Conservation (phyloP, 768 basidiomycete genomes). For the Omphalotus guepiniiformis region DNA sequence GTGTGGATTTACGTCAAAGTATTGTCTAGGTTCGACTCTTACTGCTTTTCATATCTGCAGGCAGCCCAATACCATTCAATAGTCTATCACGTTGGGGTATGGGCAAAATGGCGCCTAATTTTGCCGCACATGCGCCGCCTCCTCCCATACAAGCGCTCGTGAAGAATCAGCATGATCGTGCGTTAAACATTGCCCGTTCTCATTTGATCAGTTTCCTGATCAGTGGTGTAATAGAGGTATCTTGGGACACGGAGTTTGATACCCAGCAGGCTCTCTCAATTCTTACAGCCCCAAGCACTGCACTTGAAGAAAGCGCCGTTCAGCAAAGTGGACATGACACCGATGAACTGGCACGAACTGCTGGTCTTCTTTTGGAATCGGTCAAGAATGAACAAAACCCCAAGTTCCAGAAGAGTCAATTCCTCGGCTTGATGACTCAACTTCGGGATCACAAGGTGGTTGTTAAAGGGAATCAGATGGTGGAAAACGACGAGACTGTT, state of each 20-base stretch:
- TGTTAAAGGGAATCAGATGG: conserved; percentile 77
- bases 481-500: conserved; percentile 42
- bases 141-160: conserved; percentile 13
- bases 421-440: conserved; percentile 83
- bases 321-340: conserved; percentile 30
- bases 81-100: not conserved
- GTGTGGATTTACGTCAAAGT: too few species aligned
- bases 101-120: not conserved
- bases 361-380: conserved; percentile 72
- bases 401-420: conserved; percentile 83
- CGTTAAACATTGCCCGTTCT: conserved; percentile 15
- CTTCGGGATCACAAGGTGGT: conserved; percentile 74
- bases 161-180: conserved; percentile 38
- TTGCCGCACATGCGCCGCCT: not conserved
- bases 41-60: too few species aligned
- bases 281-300: conserved; percentile 8
- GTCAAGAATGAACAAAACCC: conserved; percentile 71
- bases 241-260: conserved; percentile 68
- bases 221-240: conserved; percentile 13
- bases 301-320: not conserved
- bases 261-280: conserved; percentile 35
- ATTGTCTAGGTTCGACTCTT: too few species aligned
- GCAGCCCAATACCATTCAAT: too few species aligned
- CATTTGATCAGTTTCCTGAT: too few species aligned
- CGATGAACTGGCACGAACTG: conserved; percentile 78